Evolutionary conservation across 2,329 filamentous ascomycete genomes (phyloP).

Genomic region (Ceratocystis cubensis): DNA sequence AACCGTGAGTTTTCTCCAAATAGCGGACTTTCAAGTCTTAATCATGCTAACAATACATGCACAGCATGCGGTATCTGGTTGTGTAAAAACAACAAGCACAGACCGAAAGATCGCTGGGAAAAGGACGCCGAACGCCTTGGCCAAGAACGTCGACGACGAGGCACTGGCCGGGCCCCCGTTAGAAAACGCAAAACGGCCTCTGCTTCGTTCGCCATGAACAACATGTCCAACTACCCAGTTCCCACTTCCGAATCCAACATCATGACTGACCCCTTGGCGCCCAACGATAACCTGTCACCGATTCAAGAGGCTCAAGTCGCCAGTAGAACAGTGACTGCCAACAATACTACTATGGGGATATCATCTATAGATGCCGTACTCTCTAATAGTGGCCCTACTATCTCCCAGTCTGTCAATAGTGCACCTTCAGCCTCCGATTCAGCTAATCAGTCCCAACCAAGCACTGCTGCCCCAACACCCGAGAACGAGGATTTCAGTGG

Average conservation of each 20-base stretch:
- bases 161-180: slow-evolving; percentile 31
- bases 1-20: slow-evolving; percentile 52
- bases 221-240: slow-evolving; percentile 32
- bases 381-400: not conserved
- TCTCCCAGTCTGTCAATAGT: slow-evolving; percentile 12
- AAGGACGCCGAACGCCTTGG: slow-evolving; percentile 44
- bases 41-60: slow-evolving; percentile 26
- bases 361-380: not conserved
- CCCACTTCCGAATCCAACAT: slow-evolving; percentile 42
- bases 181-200: slow-evolving; percentile 38
- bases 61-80: slow-evolving; percentile 86
- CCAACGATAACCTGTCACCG: slow-evolving; percentile 28
- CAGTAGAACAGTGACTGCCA: slow-evolving; percentile 1
- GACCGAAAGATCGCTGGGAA: slow-evolving; percentile 74
- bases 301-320: slow-evolving; percentile 18
- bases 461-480: slow-evolving; percentile 12
- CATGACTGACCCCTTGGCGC: slow-evolving; percentile 41
- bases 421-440: slow-evolving; percentile 21
- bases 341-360: not conserved
- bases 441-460: slow-evolving; percentile 1
- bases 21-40: slow-evolving; percentile 21
- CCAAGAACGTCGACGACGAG: slow-evolving; percentile 40
- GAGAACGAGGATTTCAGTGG: slow-evolving; percentile 23
- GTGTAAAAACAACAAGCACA: slow-evolving; percentile 71
- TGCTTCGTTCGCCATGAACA: slow-evolving; percentile 24